Percentiles rank a stretch among this genome's conserved stretches.
These are phyloP conservation scores for Oryza meridionalis DNA, from an alignment of 176 grass and related monocot species.

Conservation along the genomic window DNA sequence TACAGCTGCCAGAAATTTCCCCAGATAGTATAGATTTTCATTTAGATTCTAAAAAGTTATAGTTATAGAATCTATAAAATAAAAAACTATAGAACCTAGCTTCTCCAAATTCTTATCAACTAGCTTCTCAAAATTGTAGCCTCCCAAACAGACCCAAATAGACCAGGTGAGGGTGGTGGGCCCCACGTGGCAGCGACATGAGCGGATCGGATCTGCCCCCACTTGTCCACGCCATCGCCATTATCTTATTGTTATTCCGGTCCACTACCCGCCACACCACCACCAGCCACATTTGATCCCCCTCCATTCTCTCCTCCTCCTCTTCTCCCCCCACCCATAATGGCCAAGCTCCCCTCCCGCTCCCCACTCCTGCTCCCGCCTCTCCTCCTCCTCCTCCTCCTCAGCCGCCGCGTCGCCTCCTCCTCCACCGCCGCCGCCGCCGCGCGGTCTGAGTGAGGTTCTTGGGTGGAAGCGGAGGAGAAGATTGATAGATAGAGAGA, in stretches of 20 bases:
- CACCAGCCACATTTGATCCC: conserved; percentile 47
- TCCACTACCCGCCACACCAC: conserved; percentile 37
- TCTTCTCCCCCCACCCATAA: background rate
- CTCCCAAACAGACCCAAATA: too few species aligned
- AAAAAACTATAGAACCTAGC: too few species aligned
- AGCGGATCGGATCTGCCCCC: conserved; percentile 19
- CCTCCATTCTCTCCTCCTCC: background rate
- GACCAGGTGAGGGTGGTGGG: too few species aligned
- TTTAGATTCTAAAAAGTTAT: too few species aligned
- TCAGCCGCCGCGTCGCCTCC: background rate
- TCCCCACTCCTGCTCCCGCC: background rate
- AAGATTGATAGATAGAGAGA: too few species aligned
- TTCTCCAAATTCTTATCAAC: too few species aligned
- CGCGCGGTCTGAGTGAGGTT: background rate
- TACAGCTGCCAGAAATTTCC: too few species aligned
- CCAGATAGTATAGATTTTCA: too few species aligned
- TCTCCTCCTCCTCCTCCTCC: background rate
- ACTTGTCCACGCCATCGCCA: conserved; percentile 16
- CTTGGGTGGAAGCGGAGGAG: background rate
- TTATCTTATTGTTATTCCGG: conserved; percentile 42
- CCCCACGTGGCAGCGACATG: background rate
- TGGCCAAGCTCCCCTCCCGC: conserved; percentile 2
- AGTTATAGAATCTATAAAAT: too few species aligned
- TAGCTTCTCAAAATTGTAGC: too few species aligned
- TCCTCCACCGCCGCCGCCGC: conserved; percentile 21